These are phyloP conservation scores for Myxozyma nipponensis DNA, from an alignment of 805 yeast species.

Conservation along the genomic window DNA sequence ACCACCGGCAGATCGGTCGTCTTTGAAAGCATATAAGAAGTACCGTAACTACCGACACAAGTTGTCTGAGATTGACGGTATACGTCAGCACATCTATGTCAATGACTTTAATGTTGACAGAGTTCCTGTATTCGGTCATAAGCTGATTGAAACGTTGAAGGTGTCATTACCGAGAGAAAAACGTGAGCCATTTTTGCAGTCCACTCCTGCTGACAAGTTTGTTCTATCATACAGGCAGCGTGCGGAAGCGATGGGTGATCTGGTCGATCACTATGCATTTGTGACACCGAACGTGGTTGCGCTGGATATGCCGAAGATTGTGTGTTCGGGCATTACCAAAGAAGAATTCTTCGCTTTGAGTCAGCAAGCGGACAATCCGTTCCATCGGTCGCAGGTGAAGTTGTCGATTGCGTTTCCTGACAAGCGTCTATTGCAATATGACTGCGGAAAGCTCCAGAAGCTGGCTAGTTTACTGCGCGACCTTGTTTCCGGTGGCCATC, in stretches of 20 bases:
- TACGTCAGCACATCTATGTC: slow-evolving; percentile 55
- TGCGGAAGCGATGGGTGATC: slow-evolving; percentile 42
- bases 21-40: slow-evolving; percentile 53
- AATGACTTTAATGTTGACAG: slow-evolving; percentile 63
- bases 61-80: slow-evolving; percentile 47
- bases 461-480: slow-evolving; percentile 71
- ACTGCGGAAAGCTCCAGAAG: slow-evolving; percentile 93
- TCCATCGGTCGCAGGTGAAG: slow-evolving; percentile 81
- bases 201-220: slow-evolving; percentile 5
- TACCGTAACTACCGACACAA: slow-evolving; percentile 53
- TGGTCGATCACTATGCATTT: slow-evolving; percentile 72
- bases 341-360: slow-evolving; percentile 13
- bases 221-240: slow-evolving; percentile 34
- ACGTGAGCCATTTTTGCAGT: slow-evolving; percentile 10
- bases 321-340: slow-evolving; percentile 35
- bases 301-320: slow-evolving; percentile 51
- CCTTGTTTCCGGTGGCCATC: slow-evolving; percentile 79
- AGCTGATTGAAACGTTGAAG: slow-evolving; percentile 5
- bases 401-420: slow-evolving; percentile 95
- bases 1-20: slow-evolving; percentile 22
- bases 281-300: slow-evolving; percentile 85
- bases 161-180: not conserved
- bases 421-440: slow-evolving; percentile 84
- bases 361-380: slow-evolving; percentile 43
- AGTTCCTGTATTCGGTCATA: slow-evolving; percentile 60